Base-by-base conservation (phyloP, 2,329 filamentous ascomycete genomes). In the Paecilomyces formosus region DNA sequence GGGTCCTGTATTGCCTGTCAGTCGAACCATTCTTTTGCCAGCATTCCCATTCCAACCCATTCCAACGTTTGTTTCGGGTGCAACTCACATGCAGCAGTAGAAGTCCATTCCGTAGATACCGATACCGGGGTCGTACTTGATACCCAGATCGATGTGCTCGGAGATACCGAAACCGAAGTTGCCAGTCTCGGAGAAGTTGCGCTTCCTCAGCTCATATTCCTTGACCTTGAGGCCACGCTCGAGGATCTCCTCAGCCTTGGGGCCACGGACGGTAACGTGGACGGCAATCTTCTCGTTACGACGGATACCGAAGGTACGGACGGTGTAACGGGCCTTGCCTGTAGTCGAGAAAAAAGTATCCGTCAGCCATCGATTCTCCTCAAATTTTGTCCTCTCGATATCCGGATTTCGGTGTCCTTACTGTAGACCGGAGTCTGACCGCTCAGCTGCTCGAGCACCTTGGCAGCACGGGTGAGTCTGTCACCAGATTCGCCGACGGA, bases 21-120 rank as follows among this genome's bases (percentile, higher is more conserved):
- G 72, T 59, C 28, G 51, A n/a, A 28, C 50, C 26, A 22, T 52
- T 52, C 50, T n/a, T 26, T 28, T 57, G 49, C n/a, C 11, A 4
- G 7, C 26, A 13, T 35, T 18, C 2, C 7, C 9, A 1, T 21
- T 15, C n/a, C n/a, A n/a, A n/a, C n/a, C n/a, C n/a, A n/a, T n/a
- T 4, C n/a, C 18, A 2, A 1, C 18, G 39, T 45, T 45, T 45
- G 11, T 24, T 24, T 22, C 53, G 53, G 2, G 26, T 52, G 5
- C 2, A 18, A 83, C 84, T 80, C 73, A 86, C 94, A 99, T 99
- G 91, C 93, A 97, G 90, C 88, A 92, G 89, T 97, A 99, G 84
- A 99, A 99, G 84, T 99, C 94, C 94, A 99, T 99, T 79, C 94
- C 92, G 86, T 96, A 97, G 80, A 97, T 97, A 88, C 92, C 92